These are phyloP conservation scores for Erythrophleum ivorense DNA, from an alignment of 331 rosid genomes.

Conservation along the genomic window DNA sequence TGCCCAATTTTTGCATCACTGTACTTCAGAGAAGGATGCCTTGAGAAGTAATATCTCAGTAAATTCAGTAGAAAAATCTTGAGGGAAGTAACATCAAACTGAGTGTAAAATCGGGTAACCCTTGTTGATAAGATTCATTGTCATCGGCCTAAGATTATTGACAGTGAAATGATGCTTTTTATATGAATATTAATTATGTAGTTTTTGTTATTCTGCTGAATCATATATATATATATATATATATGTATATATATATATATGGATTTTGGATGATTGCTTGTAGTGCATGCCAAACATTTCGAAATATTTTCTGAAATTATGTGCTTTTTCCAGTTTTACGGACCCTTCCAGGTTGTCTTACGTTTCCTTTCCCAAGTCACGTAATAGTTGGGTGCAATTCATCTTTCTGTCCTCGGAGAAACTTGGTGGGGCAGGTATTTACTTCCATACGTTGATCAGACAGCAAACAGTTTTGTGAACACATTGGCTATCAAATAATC, in stretches of 20 bases:
- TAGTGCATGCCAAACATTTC: not conserved
- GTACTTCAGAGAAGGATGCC: not conserved
- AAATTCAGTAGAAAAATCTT: not conserved
- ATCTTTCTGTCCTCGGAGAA: not conserved
- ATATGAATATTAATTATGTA: not conserved
- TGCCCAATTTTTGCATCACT: not conserved
- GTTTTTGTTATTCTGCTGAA: not conserved
- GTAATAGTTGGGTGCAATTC: not conserved
- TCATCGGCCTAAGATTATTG: not conserved
- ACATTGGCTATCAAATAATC: not conserved
- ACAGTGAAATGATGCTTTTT: not conserved
- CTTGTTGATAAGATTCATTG: not conserved
- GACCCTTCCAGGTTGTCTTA: too few species aligned
- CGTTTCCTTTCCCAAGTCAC: not conserved
- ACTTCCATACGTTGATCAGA: not conserved
- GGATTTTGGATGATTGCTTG: not conserved
- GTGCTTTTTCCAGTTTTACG: too few species aligned
- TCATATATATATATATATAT: too few species aligned
- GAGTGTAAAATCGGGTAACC: not conserved
- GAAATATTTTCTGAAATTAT: not conserved
- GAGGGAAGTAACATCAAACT: not conserved
- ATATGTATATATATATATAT: too few species aligned
- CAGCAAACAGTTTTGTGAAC: not conserved
- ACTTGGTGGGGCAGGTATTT: not conserved
- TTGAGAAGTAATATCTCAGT: not conserved